phyloP scores from a whole-genome alignment of 495 filamentous ascomycete species.

The Aspergillus asperescens region DNA sequence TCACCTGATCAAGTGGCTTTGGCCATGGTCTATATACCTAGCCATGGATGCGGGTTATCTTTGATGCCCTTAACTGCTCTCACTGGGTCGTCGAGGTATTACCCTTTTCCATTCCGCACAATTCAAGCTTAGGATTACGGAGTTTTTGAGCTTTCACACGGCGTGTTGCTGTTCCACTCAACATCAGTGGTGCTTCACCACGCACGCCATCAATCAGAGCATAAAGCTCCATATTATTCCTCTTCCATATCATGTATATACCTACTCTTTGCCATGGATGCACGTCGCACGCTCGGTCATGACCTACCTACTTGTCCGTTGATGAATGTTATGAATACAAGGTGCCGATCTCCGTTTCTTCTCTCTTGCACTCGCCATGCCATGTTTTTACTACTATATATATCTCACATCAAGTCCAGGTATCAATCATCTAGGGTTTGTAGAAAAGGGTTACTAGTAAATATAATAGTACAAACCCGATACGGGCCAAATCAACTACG shows the following conservation, averaged over 20 bases:
- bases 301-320: background rate
- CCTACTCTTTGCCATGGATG: background rate
- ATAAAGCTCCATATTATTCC: background rate
- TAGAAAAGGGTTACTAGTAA: too few species aligned
- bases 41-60: background rate
- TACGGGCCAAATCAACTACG: too few species aligned
- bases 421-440: too few species aligned
- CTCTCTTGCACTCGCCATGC: background rate
- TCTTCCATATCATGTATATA: slow-evolving; percentile 1
- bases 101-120: too few species aligned
- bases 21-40: background rate
- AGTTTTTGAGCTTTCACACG: too few species aligned
- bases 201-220: too few species aligned
- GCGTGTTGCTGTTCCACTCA: too few species aligned
- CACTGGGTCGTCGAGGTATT: too few species aligned
- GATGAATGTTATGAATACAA: slow-evolving; percentile 6
- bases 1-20: background rate
- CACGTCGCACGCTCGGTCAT: background rate
- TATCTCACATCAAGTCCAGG: background rate
- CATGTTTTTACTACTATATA: background rate
- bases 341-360: background rate
- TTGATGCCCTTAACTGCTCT: too few species aligned
- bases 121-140: too few species aligned
- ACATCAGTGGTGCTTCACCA: too few species aligned
- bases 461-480: too few species aligned